phyloP scores from a whole-genome alignment of 805 yeast species.

The Myxozyma geophila region DNA sequence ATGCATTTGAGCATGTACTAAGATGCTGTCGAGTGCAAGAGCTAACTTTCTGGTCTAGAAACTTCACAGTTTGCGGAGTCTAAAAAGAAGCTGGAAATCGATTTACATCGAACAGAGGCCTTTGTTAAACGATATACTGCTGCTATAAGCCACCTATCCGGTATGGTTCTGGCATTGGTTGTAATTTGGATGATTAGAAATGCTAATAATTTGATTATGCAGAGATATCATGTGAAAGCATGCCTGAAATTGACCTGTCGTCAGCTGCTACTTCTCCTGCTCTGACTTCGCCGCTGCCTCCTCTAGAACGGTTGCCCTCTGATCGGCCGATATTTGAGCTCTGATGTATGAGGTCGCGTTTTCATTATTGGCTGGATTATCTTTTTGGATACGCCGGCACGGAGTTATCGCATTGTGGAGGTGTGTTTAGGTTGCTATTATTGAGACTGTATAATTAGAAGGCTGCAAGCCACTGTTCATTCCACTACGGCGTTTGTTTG shows the following conservation, averaged over 20 bases:
- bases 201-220: not conserved
- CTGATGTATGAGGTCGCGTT: not conserved
- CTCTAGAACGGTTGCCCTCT: not conserved
- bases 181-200: not conserved
- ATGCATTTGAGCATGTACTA: not conserved
- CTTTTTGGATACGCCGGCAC: not conserved
- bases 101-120: slow-evolving; percentile 29
- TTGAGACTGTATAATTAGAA: not conserved
- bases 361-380: not conserved
- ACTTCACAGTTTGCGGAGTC: slow-evolving; percentile 9
- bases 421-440: not conserved
- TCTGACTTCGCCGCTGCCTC: not conserved
- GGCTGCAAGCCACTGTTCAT: not conserved
- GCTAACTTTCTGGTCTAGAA: not conserved
- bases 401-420: not conserved
- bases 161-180: slow-evolving; percentile 1
- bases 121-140: slow-evolving; percentile 29
- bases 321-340: slow-evolving; percentile 15
- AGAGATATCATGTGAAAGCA: slow-evolving; percentile 24
- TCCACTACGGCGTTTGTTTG: not conserved
- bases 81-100: slow-evolving; percentile 22
- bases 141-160: slow-evolving; percentile 26
- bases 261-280: slow-evolving; percentile 4
- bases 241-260: slow-evolving; percentile 4
- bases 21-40: not conserved